A percentile compares a stretch with the other conserved stretches of the same genome.
Evolutionary conservation across 2,329 filamentous ascomycete species (phyloP).

Genomic region (Aureobasidium subglaciale): DNA sequence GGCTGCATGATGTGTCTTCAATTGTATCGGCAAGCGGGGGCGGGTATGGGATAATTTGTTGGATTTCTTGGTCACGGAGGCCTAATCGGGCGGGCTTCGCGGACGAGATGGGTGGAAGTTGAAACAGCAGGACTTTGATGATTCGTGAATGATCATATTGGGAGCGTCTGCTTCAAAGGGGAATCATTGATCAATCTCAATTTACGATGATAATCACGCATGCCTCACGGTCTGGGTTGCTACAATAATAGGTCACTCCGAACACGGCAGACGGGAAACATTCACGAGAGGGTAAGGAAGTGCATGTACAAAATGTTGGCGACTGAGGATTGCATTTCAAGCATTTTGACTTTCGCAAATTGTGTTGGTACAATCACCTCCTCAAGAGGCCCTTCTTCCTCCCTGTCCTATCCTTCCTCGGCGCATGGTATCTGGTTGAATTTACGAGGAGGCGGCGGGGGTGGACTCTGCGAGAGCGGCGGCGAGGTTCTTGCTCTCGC

Average conservation of each 20-base stretch:
- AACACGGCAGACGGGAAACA: background rate
- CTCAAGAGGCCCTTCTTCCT: background rate
- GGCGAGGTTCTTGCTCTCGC: slow-evolving; percentile 68
- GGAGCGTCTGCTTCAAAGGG: too few species aligned
- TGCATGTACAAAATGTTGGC: background rate
- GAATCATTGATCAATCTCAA: too few species aligned
- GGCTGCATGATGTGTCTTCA: background rate
- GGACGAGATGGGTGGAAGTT: background rate
- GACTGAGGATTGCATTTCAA: slow-evolving; percentile 3
- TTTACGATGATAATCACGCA: too few species aligned
- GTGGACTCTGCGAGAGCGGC: slow-evolving; percentile 40
- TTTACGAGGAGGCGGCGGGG: slow-evolving; percentile 11
- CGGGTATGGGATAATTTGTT: background rate
- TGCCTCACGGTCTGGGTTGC: too few species aligned
- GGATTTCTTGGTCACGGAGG: background rate
- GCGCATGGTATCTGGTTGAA: slow-evolving; percentile 5
- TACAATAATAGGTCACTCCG: too few species aligned
- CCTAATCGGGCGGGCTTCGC: slow-evolving; percentile 8
- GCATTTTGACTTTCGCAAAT: background rate
- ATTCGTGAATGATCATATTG: too few species aligned
- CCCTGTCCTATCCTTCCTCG: background rate
- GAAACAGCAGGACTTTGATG: background rate
- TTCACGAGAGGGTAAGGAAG: background rate
- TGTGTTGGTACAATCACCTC: slow-evolving; percentile 11
- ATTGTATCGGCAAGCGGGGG: too few species aligned